Conservation (phyloP, 208 protist species). For the Blastocrithidia nonstop region DNA sequence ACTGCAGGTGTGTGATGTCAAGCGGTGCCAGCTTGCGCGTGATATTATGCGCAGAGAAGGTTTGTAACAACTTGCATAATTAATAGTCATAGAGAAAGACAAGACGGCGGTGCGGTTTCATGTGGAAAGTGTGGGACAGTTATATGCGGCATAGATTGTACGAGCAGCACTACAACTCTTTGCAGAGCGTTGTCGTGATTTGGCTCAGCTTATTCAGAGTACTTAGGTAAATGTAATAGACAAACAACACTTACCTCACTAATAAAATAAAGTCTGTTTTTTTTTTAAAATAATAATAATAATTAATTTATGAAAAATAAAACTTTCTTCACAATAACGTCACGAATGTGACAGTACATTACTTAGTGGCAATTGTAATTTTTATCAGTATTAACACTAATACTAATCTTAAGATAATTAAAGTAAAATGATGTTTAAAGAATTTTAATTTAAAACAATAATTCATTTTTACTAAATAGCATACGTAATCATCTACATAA, state of each 20-base stretch:
- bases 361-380: no score
- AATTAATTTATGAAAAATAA: slow-evolving; percentile 5
- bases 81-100: slow-evolving; percentile 59
- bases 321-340: no score
- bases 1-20: slow-evolving; percentile 60
- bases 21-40: slow-evolving; percentile 92
- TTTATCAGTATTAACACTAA: no score
- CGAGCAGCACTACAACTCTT: slow-evolving; percentile 53
- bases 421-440: no score
- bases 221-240: slow-evolving; percentile 36
- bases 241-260: no score
- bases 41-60: slow-evolving; percentile 90
- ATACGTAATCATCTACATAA: no score
- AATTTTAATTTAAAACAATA: no score
- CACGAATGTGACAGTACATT: no score
- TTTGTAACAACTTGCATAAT: slow-evolving; percentile 24
- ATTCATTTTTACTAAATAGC: no score
- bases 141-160: slow-evolving; percentile 59
- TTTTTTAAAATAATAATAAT: slow-evolving; percentile 1
- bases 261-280: no score
- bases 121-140: slow-evolving; percentile 79
- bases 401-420: no score
- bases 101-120: slow-evolving; percentile 78
- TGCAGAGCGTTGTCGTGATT: slow-evolving; percentile 43
- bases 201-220: slow-evolving; percentile 49